phyloP scores from a whole-genome alignment of 495 filamentous ascomycete species.

The Xylaria nigripes region DNA sequence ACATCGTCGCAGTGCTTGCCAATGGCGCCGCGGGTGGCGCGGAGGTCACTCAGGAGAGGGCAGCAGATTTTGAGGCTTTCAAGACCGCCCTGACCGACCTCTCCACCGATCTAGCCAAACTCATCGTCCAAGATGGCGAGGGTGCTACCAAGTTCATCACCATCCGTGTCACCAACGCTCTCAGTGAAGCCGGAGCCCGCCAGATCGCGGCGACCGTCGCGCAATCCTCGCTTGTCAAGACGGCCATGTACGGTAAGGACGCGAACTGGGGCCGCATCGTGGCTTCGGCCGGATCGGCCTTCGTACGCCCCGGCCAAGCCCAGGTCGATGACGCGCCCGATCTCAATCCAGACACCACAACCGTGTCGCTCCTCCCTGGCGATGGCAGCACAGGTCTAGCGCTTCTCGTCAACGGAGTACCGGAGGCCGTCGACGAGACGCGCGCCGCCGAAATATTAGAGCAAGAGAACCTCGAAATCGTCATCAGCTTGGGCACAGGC shows the following conservation, averaged over 20 bases:
- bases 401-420: slow-evolving; percentile 83
- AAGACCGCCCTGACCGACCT: slow-evolving; percentile 63
- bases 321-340: slow-evolving; percentile 47
- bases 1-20: slow-evolving; percentile 86
- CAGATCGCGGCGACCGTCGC: slow-evolving; percentile 81
- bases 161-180: slow-evolving; percentile 68
- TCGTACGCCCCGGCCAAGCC: slow-evolving; percentile 53
- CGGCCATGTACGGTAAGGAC: slow-evolving; percentile 90
- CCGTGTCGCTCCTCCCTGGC: slow-evolving; percentile 81
- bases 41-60: slow-evolving; percentile 46
- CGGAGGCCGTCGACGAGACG: slow-evolving; percentile 82
- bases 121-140: slow-evolving; percentile 93
- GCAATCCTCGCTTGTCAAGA: slow-evolving; percentile 92
- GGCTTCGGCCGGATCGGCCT: slow-evolving; percentile 87
- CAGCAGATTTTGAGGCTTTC: slow-evolving; percentile 59
- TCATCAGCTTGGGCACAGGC: slow-evolving; percentile 63
- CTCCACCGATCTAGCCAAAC: slow-evolving; percentile 74
- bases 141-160: slow-evolving; percentile 98
- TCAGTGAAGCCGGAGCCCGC: slow-evolving; percentile 55
- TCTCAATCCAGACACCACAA: slow-evolving; percentile 75
- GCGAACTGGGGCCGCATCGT: slow-evolving; percentile 97
- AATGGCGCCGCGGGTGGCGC: slow-evolving; percentile 86
- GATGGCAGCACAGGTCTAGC: slow-evolving; percentile 76
- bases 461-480: slow-evolving; percentile 75
- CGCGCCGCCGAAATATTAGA: slow-evolving; percentile 81